These are phyloP conservation scores for Arthrobotrys megalospora DNA, from an alignment of 2,329 filamentous ascomycete species.

Conservation along the genomic window DNA sequence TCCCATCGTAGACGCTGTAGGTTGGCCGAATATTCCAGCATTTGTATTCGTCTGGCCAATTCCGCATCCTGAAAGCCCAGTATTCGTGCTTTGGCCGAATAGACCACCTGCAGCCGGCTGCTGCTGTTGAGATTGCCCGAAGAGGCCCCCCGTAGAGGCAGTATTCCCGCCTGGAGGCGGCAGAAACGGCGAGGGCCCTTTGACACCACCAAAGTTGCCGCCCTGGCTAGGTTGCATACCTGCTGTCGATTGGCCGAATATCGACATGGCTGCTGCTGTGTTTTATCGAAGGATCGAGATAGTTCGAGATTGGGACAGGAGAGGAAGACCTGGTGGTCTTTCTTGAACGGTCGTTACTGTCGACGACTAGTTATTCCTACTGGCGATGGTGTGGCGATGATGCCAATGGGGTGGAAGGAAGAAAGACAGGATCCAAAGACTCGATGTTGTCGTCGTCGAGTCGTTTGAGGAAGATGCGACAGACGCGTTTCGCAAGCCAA, in stretches of 20 bases:
- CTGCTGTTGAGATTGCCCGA: conserved; percentile 62
- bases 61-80: conserved; percentile 48
- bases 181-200: conserved; percentile 53
- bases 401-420: neutral
- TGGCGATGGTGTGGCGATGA: neutral
- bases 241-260: conserved; percentile 49
- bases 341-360: neutral
- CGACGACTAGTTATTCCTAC: neutral
- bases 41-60: conserved; percentile 63
- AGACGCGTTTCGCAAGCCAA: conserved; percentile 51
- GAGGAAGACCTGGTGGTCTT: neutral
- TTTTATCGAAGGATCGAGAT: conserved; percentile 14
- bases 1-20: conserved; percentile 49
- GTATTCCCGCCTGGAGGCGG: conserved; percentile 30
- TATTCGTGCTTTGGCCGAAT: conserved; percentile 51
- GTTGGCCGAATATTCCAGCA: conserved; percentile 56
- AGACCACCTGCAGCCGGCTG: conserved; percentile 42
- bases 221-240: conserved; percentile 58
- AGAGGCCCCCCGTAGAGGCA: conserved; percentile 52
- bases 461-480: conserved; percentile 38
- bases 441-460: conserved; percentile 30
- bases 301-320: neutral
- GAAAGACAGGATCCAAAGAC: conserved; percentile 19
- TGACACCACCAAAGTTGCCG: conserved; percentile 57
- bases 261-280: conserved; percentile 49